Percentiles rank a stretch among this genome's conserved stretches.
Conservation (phyloP, 192 early-diverging fungal genomes). For the Thamnidium elegans region DNA sequence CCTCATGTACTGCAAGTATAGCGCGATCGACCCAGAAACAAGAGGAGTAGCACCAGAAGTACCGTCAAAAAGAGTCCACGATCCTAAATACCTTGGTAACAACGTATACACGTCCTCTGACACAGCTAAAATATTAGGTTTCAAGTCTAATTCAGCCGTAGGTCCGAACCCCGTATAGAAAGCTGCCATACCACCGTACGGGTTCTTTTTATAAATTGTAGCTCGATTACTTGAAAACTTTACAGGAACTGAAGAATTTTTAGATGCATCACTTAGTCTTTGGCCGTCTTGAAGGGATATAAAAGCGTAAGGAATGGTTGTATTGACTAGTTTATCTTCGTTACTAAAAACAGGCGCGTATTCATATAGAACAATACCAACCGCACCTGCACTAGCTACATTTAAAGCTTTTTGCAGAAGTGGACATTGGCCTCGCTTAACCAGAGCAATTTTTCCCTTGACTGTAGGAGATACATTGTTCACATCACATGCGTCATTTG, state of each 20-base stretch:
- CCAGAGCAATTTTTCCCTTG: conserved; percentile 53
- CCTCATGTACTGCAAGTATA: conserved; percentile 34
- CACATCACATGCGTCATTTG: conserved; percentile 53
- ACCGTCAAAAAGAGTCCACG: conserved; percentile 68
- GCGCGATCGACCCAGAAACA: conserved; percentile 63
- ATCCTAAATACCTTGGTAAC: conserved; percentile 42
- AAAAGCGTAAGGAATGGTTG: conserved; percentile 48
- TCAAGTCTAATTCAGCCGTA: conserved; percentile 54
- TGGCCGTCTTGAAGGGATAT: background rate
- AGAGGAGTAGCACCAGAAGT: conserved; percentile 92
- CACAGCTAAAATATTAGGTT: conserved; percentile 55
- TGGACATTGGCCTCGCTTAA: conserved; percentile 67
- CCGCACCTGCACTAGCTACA: conserved; percentile 59
- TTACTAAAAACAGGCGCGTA: conserved; percentile 1
- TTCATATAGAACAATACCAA: conserved; percentile 66
- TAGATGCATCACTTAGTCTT: conserved; percentile 6
- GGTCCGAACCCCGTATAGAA: conserved; percentile 69
- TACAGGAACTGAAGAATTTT: background rate
- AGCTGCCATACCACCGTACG: conserved; percentile 55
- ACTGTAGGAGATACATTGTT: conserved; percentile 40
- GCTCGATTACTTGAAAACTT: conserved; percentile 46
- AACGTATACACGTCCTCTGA: conserved; percentile 59
- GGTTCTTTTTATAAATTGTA: conserved; percentile 21
- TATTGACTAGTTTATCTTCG: conserved; percentile 20
- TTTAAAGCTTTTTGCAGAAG: conserved; percentile 60